Evolutionary conservation across 2,329 filamentous ascomycete genomes (phyloP), one percentile per base, ranked within the genome.

Genomic region (Paracoccidioides lutzii): DNA sequence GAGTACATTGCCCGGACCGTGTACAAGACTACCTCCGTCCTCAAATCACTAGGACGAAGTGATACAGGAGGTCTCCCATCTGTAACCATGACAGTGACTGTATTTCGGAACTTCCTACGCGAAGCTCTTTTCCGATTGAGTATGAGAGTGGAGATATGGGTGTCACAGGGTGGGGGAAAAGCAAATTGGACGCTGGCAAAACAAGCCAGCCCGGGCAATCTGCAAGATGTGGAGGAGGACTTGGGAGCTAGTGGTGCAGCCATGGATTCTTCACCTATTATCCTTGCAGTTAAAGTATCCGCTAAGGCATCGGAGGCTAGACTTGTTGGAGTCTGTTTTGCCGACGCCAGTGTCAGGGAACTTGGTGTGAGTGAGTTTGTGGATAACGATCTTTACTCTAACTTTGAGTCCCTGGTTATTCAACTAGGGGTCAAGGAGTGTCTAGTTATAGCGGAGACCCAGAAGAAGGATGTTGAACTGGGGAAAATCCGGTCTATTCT

Each of bases 301-400:
- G 83, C 89, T n/a, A 94, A 87, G 67, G 88, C 89, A 1, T 81
- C 81, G 0, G 91, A 97, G 69, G 88, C 86, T 5, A 81, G 93
- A 48, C 88, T 81, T 61, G 86, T 98, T 0, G 93, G 93, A 7
- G 91, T 98, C 4, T 97, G 93, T 72, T 98, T 98, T 67, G 94
- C 93, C 6, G 93, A 98, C 75, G 93, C 94, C 0, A 96, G 89
- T 62, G 91, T 97, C 32, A 81, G 93, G 53, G 93, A 98, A 74
- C 79, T 98, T 2, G 93, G 93, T 7, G 90, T 98, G 54, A 95
- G 88, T 76, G 94, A 98, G 68, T 98, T 98, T 62, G 81, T 95
- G n/a, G 93, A 98, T 76, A 98, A 97, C 66, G 93, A 98, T 67
- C 78, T 96, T 8, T 98, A 94, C 74, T 97, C 91, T 53, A 98